These are phyloP conservation scores for Castanopsis chinensis DNA, from an alignment of 306 rosid genomes.

Conservation along the genomic window DNA sequence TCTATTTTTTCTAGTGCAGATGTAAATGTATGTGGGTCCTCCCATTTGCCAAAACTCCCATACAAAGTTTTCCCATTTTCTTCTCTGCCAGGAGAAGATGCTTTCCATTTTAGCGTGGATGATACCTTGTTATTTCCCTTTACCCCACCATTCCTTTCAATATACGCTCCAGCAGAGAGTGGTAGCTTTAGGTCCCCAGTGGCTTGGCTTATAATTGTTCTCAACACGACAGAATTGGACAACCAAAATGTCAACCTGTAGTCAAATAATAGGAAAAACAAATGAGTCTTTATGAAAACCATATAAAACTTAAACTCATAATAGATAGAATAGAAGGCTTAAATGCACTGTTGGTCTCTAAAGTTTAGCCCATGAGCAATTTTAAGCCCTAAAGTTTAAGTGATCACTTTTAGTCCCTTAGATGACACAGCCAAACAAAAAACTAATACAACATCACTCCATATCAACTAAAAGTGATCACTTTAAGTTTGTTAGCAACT, in stretches of 20 bases:
- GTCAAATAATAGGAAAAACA: conserved; percentile 21
- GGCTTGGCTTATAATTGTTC: conserved; percentile 70
- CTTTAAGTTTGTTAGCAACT: too few species aligned
- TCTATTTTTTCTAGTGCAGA: conserved; percentile 81
- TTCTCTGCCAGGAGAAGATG: conserved; percentile 46
- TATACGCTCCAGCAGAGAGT: conserved; percentile 35
- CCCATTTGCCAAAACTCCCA: conserved; percentile 59
- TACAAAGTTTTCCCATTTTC: conserved; percentile 31
- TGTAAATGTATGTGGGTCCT: conserved; percentile 51
- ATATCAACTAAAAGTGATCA: too few species aligned
- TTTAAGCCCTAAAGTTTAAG: too few species aligned
- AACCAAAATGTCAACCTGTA: conserved; percentile 90
- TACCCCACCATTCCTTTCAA: conserved; percentile 48
- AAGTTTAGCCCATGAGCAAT: too few species aligned
- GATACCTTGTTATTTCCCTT: conserved; percentile 41
- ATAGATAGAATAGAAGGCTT: neutral
- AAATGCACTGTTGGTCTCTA: too few species aligned
- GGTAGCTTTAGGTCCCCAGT: conserved; percentile 29
- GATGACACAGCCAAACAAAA: too few species aligned
- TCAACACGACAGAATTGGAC: conserved; percentile 75
- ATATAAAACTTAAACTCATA: neutral
- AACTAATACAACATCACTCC: too few species aligned
- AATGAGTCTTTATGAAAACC: conserved; percentile 3
- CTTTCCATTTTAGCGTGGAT: conserved; percentile 62
- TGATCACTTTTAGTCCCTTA: too few species aligned